Evolutionary conservation across 1,284 basidiomycete species (phyloP).

Genomic region (Irpex rosettiformis): DNA sequence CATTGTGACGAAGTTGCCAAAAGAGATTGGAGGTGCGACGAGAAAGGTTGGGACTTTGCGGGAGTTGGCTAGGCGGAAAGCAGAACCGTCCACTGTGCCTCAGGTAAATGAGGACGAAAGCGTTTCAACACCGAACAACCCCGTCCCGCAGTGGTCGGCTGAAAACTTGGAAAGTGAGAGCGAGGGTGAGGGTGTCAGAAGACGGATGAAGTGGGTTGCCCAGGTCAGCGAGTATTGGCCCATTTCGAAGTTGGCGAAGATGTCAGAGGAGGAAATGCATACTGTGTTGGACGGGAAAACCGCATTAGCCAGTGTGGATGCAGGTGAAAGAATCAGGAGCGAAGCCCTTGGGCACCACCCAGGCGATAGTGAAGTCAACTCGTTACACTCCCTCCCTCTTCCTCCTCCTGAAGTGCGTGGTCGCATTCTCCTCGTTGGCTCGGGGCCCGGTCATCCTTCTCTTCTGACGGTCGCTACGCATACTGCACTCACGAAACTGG

Average conservation of each 20-base stretch:
- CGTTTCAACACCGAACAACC: slow-evolving; percentile 71
- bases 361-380: slow-evolving; percentile 18
- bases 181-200: slow-evolving; percentile 44
- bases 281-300: slow-evolving; percentile 49
- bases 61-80: slow-evolving; percentile 49
- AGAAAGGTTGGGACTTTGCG: slow-evolving; percentile 74
- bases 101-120: slow-evolving; percentile 56
- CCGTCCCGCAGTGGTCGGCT: slow-evolving; percentile 61
- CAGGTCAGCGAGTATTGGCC: slow-evolving; percentile 96
- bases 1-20: slow-evolving; percentile 74
- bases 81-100: slow-evolving; percentile 30
- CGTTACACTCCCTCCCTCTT: slow-evolving; percentile 29
- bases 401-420: slow-evolving; percentile 42
- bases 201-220: slow-evolving; percentile 85
- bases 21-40: slow-evolving; percentile 76
- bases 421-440: slow-evolving; percentile 85
- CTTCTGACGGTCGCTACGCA: slow-evolving; percentile 89
- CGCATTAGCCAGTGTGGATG: slow-evolving; percentile 8
- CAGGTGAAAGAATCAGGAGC: background rate
- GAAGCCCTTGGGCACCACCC: slow-evolving; percentile 16
- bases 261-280: slow-evolving; percentile 71
- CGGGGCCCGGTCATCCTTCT: slow-evolving; percentile 92
- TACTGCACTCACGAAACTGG: slow-evolving; percentile 72
- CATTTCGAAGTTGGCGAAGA: slow-evolving; percentile 68
- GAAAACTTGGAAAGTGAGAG: slow-evolving; percentile 36